Base-by-base conservation (phyloP, 2,329 filamentous ascomycete genomes). In the Endocalyx cinctus region DNA sequence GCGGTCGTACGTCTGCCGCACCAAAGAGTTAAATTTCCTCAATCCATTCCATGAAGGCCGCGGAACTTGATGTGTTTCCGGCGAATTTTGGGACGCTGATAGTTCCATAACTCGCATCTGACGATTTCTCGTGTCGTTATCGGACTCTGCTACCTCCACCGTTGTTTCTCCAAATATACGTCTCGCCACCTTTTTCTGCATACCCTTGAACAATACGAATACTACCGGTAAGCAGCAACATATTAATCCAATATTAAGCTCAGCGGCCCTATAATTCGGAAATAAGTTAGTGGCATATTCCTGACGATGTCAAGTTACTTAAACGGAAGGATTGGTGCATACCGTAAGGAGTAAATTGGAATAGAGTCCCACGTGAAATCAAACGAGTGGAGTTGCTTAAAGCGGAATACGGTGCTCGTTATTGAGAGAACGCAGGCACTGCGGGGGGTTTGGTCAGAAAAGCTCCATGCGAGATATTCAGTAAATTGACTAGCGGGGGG, bases 331-430 rank as follows among this genome's bases (percentile, higher is more conserved):
- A 27, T n/a, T n/a, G n/a, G n/a, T n/a, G n/a, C 36, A 14, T 37
- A 44, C 41, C 39, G 41, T 27, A 44, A 20, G 2, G 35, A 40
- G 10, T 42, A 42, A 27, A 36, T 42, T 10, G 41, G 41, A 22
- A 44, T 42, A 1, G 41, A 39, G 22, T 44, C 41, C 46, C 46
- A 48, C 6, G 43, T 46, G 26, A 42, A 34, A 20, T 50, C 45
- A 12, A 30, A 31, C n/a, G 46, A 44, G 6, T 39, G 12, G 3
- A 40, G 17, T 14, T 46, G 31, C 17, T 33, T 30, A 27, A 46
- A 41, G 4, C 46, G 43, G 31, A 42, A 50, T 5, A 36, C 38
- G 3, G 45, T 37, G 27, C 43, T 41, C 7, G 34, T 27, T 13
- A 42, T 38, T 2, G 46, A 47, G 16, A 42, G 35, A 16, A 32